These are phyloP conservation scores for Paramecium sexaurelia DNA, from an alignment of 73 alveolate species.

Conservation along the genomic window DNA sequence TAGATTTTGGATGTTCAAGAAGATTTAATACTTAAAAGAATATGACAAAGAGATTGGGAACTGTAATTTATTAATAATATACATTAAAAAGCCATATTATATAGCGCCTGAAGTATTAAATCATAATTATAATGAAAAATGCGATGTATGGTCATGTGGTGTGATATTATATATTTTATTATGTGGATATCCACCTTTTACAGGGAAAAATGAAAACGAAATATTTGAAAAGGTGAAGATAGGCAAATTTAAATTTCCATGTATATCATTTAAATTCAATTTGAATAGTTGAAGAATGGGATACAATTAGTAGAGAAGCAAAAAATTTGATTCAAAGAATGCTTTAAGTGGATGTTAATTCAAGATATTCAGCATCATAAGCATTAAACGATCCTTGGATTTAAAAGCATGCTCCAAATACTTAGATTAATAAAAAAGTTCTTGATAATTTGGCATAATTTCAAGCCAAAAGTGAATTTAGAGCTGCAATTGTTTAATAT, in stretches of 20 bases:
- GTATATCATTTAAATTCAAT: neutral
- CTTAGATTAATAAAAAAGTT: slow-evolving; percentile 38
- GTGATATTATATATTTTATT: slow-evolving; percentile 75
- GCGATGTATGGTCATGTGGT: slow-evolving; percentile 84
- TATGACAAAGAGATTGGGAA: slow-evolving; percentile 65
- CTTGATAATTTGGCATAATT: slow-evolving; percentile 33
- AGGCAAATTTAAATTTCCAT: slow-evolving; percentile 58
- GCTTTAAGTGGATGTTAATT: slow-evolving; percentile 61
- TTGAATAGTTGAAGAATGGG: slow-evolving; percentile 71
- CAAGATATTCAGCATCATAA: slow-evolving; percentile 67
- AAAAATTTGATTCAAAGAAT: slow-evolving; percentile 69
- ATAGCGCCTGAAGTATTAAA: slow-evolving; percentile 77
- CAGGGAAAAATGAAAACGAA: slow-evolving; percentile 73
- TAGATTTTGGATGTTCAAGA: slow-evolving; percentile 75
- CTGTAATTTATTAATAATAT: neutral
- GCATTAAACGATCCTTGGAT: slow-evolving; percentile 74
- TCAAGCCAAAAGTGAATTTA: slow-evolving; percentile 55
- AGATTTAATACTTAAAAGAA: slow-evolving; percentile 65
- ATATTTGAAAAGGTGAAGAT: slow-evolving; percentile 67
- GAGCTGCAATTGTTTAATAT: slow-evolving; percentile 59
- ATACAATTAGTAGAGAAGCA: slow-evolving; percentile 72
- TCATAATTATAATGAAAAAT: slow-evolving; percentile 68
- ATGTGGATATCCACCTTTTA: slow-evolving; percentile 78
- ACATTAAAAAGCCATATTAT: slow-evolving; percentile 67
- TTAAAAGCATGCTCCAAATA: slow-evolving; percentile 46